Conservation (phyloP, 257 asterid genomes). For the Verbascum thapsus region DNA sequence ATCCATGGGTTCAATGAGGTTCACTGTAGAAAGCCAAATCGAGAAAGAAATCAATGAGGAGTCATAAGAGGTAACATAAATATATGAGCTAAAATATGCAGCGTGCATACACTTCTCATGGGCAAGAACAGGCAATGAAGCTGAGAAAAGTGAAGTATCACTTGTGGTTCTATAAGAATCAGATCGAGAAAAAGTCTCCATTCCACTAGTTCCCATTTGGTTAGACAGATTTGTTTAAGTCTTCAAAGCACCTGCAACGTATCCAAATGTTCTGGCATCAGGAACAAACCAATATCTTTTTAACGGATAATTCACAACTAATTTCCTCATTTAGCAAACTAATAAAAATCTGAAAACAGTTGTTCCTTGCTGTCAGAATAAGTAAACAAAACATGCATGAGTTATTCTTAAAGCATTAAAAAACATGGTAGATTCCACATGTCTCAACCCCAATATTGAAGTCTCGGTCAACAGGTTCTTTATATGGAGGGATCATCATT, state of each 20-base stretch:
- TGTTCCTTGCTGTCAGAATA: constrained; percentile 6
- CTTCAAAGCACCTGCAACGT: constrained; percentile 28
- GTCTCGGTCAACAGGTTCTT: neutral
- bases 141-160: constrained; percentile 57
- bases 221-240: constrained; percentile 32
- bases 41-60: constrained; percentile 9
- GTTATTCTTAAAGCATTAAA: constrained; percentile 9
- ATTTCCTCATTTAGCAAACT: constrained; percentile 8
- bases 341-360: neutral
- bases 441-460: constrained; percentile 8
- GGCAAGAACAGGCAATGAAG: constrained; percentile 62
- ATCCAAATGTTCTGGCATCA: constrained; percentile 5
- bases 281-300: neutral
- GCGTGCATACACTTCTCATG: constrained; percentile 47
- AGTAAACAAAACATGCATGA: constrained; percentile 13
- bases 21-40: constrained; percentile 37
- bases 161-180: constrained; percentile 37
- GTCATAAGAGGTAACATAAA: constrained; percentile 3
- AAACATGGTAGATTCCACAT: constrained; percentile 1
- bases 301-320: neutral
- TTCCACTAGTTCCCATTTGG: constrained; percentile 41
- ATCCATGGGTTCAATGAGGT: constrained; percentile 34
- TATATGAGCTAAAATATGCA: neutral
- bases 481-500: constrained; percentile 6
- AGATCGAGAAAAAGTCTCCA: constrained; percentile 44